A percentile compares a stretch with the other conserved stretches of the same genome.
Conservation (phyloP, 2,329 filamentous ascomycete species). For the Calycina herbarum region DNA sequence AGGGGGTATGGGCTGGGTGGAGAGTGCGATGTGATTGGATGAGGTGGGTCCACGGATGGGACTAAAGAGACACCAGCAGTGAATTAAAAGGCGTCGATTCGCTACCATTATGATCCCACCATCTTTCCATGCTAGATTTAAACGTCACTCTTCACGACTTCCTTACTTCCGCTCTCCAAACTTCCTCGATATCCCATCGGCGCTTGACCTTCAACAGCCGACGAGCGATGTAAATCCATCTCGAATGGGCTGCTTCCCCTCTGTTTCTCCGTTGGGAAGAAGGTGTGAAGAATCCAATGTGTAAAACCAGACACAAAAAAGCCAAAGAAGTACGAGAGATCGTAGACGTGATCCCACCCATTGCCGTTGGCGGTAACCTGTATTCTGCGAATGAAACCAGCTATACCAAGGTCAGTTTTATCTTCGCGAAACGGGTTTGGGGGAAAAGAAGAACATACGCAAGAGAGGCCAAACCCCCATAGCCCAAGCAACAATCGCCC, state of each 20-base stretch:
- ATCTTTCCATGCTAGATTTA: neutral
- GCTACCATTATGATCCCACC: too few relatives aligned
- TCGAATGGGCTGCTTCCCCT: slow-evolving; percentile 33
- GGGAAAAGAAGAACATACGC: slow-evolving; percentile 29
- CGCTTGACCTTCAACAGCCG: neutral
- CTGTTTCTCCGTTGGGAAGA: slow-evolving; percentile 32
- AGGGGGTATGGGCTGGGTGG: too few relatives aligned
- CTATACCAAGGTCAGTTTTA: slow-evolving; percentile 16
- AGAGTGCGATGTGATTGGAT: too few relatives aligned
- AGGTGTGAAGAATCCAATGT: slow-evolving; percentile 28
- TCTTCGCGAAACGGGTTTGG: neutral
- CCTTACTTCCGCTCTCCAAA: neutral
- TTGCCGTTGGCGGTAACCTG: slow-evolving; percentile 23
- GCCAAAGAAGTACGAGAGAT: slow-evolving; percentile 37
- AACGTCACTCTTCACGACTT: neutral
- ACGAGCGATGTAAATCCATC: slow-evolving; percentile 29
- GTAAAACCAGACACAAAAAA: slow-evolving; percentile 30
- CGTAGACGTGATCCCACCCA: slow-evolving; percentile 38
- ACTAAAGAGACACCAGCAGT: too few relatives aligned
- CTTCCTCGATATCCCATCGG: neutral
- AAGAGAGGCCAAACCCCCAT: slow-evolving; percentile 36
- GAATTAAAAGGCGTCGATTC: too few relatives aligned
- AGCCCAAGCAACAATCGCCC: slow-evolving; percentile 33
- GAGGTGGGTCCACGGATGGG: too few relatives aligned
- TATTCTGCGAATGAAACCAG: slow-evolving; percentile 33